phyloP scores from a whole-genome alignment of 495 filamentous ascomycete species.

The Cercophora scortea region DNA sequence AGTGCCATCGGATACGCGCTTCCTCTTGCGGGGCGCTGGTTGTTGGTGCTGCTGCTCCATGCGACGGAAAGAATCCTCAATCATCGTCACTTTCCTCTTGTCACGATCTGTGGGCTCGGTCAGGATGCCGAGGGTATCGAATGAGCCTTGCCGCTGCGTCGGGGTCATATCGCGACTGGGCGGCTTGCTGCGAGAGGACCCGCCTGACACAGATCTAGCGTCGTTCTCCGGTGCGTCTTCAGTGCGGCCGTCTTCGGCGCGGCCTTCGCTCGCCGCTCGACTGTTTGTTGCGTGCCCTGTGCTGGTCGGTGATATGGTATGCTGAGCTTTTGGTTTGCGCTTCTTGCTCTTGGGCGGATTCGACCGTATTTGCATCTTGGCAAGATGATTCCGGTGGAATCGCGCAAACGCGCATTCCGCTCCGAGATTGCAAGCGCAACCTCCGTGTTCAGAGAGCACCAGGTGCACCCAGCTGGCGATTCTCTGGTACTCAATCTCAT shows the following conservation, averaged over 20 bases:
- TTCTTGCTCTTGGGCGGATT: constrained; percentile 51
- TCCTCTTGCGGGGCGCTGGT: constrained; percentile 44
- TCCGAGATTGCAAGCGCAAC: constrained; percentile 70
- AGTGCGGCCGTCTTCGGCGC: constrained; percentile 45
- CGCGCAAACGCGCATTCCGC: constrained; percentile 60
- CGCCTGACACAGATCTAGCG: constrained; percentile 57
- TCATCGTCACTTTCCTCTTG: constrained; percentile 75
- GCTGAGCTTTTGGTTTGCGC: constrained; percentile 46
- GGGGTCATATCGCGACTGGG: constrained; percentile 80
- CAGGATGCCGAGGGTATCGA: constrained; percentile 41
- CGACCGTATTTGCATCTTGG: constrained; percentile 34
- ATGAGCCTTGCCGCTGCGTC: constrained; percentile 43
- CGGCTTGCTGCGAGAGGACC: constrained; percentile 65
- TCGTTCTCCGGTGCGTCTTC: constrained; percentile 49
- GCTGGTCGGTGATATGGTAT: constrained; percentile 56
- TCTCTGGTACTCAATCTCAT: constrained; percentile 43
- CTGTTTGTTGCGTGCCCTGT: constrained; percentile 66
- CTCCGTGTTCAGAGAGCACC: constrained; percentile 77
- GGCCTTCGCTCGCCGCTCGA: constrained; percentile 68
- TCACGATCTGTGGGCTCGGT: constrained; percentile 75
- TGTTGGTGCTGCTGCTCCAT: constrained; percentile 51
- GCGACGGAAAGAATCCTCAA: constrained; percentile 66
- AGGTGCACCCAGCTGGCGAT: constrained; percentile 51
- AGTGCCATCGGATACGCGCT: constrained; percentile 52
- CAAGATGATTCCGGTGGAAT: constrained; percentile 60